Base-by-base conservation (phyloP, 768 basidiomycete genomes). In the Termitomyces sp. region DNA sequence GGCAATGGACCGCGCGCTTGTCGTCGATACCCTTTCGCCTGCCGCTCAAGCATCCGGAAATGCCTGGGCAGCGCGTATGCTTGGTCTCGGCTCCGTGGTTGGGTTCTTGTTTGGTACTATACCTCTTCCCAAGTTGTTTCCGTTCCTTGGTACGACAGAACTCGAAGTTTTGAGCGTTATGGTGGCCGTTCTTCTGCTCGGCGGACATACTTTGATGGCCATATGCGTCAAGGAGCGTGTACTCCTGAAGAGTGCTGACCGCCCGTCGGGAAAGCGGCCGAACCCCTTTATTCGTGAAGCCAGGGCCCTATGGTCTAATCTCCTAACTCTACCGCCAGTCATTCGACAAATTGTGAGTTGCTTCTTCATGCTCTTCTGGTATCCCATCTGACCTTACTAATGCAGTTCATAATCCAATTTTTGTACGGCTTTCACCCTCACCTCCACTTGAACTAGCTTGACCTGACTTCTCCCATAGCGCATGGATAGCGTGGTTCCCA, bases 21-120 rank as follows among this genome's bases (percentile, higher is more conserved):
- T 98, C 8, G 92, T 98, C 0, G 95, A 98, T 67, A 89, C 82
- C 0, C 70, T 96, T 4, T 87, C 93, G 0, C 74, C 88, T 0
- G 68, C 80, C 1, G 76, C 83, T 26, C 95, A 98, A 69, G 85
- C 94, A 6, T 75, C 81, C 9, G 94, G 90, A 0, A 97, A 95
- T 67, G 95, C 95, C 0, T 98, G 95, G 95, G 95, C 93, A 0
- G 92, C 91, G 0, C 77, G 89, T n/a, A 95, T 97, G 92, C 74
- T 90, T 46, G 92, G 91, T 1, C 65, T 94, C 28, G 95, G 95
- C 12, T 86, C 90, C 55, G 87, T 96, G 0, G 75, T 85, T 2
- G 94, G 94, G 0, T 96, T 94, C 70, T 96, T 90, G 66, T 78
- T 92, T 18, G 94, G 93, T 8, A 90, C 90, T 61, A 74, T 95